These are phyloP conservation scores for Dothidotthia symphoricarpi DNA, from an alignment of 2,329 filamentous ascomycete genomes.

Conservation along the genomic window DNA sequence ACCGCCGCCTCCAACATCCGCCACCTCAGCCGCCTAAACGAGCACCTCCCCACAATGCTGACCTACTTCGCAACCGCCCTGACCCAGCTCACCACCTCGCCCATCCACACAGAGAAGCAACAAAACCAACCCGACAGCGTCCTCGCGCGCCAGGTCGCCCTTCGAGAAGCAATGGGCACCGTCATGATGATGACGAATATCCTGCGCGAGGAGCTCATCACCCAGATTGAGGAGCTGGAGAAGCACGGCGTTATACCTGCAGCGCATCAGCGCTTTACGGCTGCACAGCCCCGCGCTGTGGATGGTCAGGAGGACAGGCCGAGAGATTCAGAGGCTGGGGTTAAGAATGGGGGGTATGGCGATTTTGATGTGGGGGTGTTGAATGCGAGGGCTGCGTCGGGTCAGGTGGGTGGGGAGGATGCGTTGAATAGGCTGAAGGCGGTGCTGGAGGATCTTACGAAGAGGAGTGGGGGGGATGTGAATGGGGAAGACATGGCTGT, in stretches of 20 bases:
- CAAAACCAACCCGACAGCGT: constrained; percentile 44
- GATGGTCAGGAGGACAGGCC: constrained; percentile 47
- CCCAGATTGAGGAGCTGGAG: constrained; percentile 34
- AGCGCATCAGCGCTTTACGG: constrained; percentile 21
- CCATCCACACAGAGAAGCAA: constrained; percentile 51
- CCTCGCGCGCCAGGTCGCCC: constrained; percentile 59
- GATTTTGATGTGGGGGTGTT: constrained; percentile 81
- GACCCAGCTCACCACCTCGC: constrained; percentile 54
- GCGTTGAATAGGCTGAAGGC: constrained; percentile 64
- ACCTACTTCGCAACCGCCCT: constrained; percentile 79
- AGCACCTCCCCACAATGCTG: constrained; percentile 51
- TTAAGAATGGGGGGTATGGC: constrained; percentile 50
- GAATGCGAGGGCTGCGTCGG: constrained; percentile 79
- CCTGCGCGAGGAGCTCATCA: constrained; percentile 25
- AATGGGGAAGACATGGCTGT: constrained; percentile 19
- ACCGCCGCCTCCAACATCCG: constrained; percentile 36
- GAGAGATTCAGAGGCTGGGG: constrained; percentile 23
- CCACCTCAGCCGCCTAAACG: constrained; percentile 30
- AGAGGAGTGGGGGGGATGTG: constrained; percentile 12
- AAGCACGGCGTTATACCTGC: constrained; percentile 34
- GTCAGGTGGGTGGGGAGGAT: constrained; percentile 79
- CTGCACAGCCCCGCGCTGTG: constrained; percentile 32
- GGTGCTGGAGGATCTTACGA: constrained; percentile 49
- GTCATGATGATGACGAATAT: too few species aligned
- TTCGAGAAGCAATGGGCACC: constrained; percentile 67